These are phyloP conservation scores for Pseudevernia furfuracea DNA, from an alignment of 495 filamentous ascomycete species.

Conservation along the genomic window DNA sequence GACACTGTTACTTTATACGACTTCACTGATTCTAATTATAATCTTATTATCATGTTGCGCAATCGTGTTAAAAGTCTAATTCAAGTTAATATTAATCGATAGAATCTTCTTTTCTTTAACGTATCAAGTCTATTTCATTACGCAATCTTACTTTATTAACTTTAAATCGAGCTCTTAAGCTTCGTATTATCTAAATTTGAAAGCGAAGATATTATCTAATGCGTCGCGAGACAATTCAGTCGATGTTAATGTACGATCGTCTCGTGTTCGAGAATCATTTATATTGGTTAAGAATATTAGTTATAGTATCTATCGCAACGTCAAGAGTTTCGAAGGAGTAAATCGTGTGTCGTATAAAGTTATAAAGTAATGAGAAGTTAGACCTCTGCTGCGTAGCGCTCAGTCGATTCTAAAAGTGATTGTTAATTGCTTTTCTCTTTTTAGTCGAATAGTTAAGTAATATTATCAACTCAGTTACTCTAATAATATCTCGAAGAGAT, in stretches of 20 bases:
- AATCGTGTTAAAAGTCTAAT: constrained; percentile 33
- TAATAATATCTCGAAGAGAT: constrained; percentile 30
- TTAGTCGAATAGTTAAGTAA: background rate
- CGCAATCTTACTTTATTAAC: constrained; percentile 36
- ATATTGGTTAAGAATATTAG: constrained; percentile 33
- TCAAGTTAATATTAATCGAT: constrained; percentile 30
- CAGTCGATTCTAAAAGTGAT: constrained; percentile 15
- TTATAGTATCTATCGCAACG: constrained; percentile 33
- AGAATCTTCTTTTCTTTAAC: constrained; percentile 11
- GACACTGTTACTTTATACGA: constrained; percentile 34
- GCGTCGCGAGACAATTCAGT: constrained; percentile 13
- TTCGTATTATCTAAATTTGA: constrained; percentile 34
- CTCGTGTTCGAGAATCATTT: constrained; percentile 12
- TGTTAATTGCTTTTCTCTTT: background rate
- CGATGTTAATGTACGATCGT: constrained; percentile 8
- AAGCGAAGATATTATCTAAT: constrained; percentile 30
- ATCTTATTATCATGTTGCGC: constrained; percentile 34
- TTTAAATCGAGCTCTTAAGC: constrained; percentile 33
- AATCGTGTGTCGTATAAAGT: constrained; percentile 42
- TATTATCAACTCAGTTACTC: constrained; percentile 25
- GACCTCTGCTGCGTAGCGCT: constrained; percentile 23
- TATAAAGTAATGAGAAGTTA: constrained; percentile 38
- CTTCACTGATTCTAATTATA: constrained; percentile 32
- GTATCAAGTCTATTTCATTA: constrained; percentile 41
- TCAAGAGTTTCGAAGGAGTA: constrained; percentile 42